Conservation (phyloP, 805 yeast species). For the Ogataea ramenticola region DNA sequence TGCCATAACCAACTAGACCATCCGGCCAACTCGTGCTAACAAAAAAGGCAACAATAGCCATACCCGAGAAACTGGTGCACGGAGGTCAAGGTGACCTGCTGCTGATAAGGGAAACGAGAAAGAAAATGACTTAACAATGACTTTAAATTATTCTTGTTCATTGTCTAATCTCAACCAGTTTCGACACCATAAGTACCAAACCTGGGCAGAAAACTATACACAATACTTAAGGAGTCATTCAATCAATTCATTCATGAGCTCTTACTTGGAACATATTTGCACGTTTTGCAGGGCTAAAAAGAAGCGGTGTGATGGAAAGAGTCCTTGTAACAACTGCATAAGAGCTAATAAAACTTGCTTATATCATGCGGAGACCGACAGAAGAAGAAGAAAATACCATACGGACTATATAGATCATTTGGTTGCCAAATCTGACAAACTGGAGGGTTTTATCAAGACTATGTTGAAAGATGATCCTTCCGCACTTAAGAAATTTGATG, state of each 20-base stretch:
- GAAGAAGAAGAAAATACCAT: constrained; percentile 27
- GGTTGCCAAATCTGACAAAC: constrained; percentile 14
- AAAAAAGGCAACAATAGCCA: too few species aligned
- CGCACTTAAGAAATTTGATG: background rate
- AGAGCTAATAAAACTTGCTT: constrained; percentile 11
- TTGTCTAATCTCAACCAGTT: too few species aligned
- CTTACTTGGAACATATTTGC: constrained; percentile 3
- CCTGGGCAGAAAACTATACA: too few species aligned
- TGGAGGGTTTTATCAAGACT: constrained; percentile 17
- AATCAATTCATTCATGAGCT: background rate
- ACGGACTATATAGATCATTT: constrained; percentile 25
- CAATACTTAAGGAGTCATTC: too few species aligned
- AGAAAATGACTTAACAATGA: too few species aligned
- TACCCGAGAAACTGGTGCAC: too few species aligned
- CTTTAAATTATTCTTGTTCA: too few species aligned
- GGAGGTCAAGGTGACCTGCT: too few species aligned
- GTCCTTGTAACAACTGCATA: constrained; percentile 18
- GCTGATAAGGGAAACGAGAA: too few species aligned
- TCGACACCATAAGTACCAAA: too few species aligned
- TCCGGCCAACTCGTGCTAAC: too few species aligned
- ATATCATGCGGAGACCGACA: constrained; percentile 18
- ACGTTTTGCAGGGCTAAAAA: constrained; percentile 13
- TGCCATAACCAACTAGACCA: constrained; percentile 99
- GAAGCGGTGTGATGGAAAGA: constrained; percentile 18
- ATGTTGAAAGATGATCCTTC: constrained; percentile 17